These are phyloP conservation scores for Boechera stricta DNA, from an alignment of 345 rosid species.

Conservation along the genomic window DNA sequence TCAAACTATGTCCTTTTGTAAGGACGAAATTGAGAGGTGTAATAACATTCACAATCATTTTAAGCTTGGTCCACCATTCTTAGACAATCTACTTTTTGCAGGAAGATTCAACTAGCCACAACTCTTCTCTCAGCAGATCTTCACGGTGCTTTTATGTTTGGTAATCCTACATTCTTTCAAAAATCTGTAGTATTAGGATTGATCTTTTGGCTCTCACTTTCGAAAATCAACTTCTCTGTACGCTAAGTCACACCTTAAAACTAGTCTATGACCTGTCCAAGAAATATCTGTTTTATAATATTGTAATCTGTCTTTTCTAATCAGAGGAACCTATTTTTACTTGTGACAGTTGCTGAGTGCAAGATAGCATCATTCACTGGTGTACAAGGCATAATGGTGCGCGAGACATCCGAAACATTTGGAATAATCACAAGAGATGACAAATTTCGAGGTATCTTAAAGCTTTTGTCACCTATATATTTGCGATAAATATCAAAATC, in stretches of 20 bases:
- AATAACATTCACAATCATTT: slow-evolving; percentile 11
- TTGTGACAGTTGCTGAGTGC: slow-evolving; percentile 74
- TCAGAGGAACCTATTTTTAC: not conserved
- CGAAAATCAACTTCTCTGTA: not conserved
- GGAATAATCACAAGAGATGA: slow-evolving; percentile 73
- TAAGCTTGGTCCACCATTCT: slow-evolving; percentile 20
- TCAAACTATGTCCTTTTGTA: not conserved
- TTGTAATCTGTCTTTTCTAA: not conserved
- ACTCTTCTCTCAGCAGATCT: slow-evolving; percentile 65
- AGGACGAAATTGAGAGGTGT: not conserved
- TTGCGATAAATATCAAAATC: not conserved
- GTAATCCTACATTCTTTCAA: slow-evolving; percentile 42
- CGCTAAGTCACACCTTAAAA: not conserved
- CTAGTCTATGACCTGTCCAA: slow-evolving; percentile 2
- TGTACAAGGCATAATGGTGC: slow-evolving; percentile 77
- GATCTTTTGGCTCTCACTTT: slow-evolving; percentile 9
- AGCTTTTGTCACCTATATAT: not conserved
- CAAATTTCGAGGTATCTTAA: slow-evolving; percentile 58
- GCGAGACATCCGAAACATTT: slow-evolving; percentile 93
- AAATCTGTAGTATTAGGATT: slow-evolving; percentile 1
- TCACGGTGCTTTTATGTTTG: slow-evolving; percentile 71
- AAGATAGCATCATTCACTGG: slow-evolving; percentile 67
- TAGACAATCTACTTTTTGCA: slow-evolving; percentile 42
- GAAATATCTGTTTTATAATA: not conserved
- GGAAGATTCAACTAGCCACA: slow-evolving; percentile 59